A percentile compares a stretch with the other conserved stretches of the same genome.
Evolutionary conservation across 805 yeast genomes (phyloP).

Genomic region (Lipomyces chichibuensis): DNA sequence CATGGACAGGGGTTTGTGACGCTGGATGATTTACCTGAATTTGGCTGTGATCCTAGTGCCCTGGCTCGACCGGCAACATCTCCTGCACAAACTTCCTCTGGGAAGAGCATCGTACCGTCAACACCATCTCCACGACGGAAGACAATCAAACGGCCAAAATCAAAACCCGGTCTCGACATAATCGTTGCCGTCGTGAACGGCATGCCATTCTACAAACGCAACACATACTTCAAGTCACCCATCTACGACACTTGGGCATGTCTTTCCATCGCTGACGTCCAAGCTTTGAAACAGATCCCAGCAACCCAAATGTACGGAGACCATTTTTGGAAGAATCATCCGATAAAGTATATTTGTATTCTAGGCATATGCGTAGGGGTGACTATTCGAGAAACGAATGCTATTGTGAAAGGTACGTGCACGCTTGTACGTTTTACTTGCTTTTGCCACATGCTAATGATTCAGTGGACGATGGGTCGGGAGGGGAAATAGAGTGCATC

Average conservation of each 20-base stretch:
- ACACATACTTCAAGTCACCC: constrained; percentile 3
- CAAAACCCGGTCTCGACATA: neutral
- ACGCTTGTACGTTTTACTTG: neutral
- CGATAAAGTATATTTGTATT: constrained; percentile 16
- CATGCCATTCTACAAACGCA: constrained; percentile 11
- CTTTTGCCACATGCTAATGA: neutral
- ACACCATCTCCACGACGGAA: neutral
- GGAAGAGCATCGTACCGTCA: neutral
- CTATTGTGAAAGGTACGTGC: neutral
- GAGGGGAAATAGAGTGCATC: constrained; percentile 5
- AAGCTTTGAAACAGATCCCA: neutral
- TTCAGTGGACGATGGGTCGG: constrained; percentile 17
- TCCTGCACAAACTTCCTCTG: neutral
- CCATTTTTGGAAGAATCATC: constrained; percentile 30
- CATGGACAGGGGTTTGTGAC: neutral
- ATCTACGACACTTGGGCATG: neutral
- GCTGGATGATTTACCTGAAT: constrained; percentile 1
- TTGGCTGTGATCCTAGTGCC: neutral
- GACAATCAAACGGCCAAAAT: neutral
- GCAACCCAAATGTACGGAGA: neutral
- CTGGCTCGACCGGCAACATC: neutral
- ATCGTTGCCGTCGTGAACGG: neutral
- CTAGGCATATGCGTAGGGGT: constrained; percentile 18
- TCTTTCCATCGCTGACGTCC: constrained; percentile 7
- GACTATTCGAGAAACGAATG: constrained; percentile 2